Evolutionary conservation across 2,329 filamentous ascomycete species (phyloP).

Genomic region (Colletotrichum theobromicola): DNA sequence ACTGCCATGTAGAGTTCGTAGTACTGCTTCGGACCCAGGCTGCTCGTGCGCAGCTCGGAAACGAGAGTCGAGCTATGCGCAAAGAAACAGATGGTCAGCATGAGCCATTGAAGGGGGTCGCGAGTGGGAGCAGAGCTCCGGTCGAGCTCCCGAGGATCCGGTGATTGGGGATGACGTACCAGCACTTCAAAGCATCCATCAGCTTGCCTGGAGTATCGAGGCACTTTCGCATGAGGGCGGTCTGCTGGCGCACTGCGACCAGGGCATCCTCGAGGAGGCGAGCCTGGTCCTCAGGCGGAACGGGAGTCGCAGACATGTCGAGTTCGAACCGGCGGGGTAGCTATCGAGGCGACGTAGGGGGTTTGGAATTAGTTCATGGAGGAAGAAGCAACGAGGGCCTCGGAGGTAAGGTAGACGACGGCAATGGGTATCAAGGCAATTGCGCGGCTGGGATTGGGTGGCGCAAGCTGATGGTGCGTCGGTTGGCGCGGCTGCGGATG

Average conservation of each 20-base stretch:
- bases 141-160: slow-evolving; percentile 18
- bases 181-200: slow-evolving; percentile 99
- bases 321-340: slow-evolving; percentile 22
- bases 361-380: slow-evolving; percentile 11
- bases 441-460: background rate
- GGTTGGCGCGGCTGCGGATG: background rate
- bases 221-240: slow-evolving; percentile 95
- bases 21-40: slow-evolving; percentile 98
- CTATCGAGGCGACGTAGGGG: slow-evolving; percentile 19
- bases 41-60: slow-evolving; percentile 97
- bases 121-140: slow-evolving; percentile 13
- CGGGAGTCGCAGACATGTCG: slow-evolving; percentile 55
- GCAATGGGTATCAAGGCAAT: background rate
- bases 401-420: background rate
- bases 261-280: slow-evolving; percentile 97
- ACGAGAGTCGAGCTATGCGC: slow-evolving; percentile 86
- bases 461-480: background rate
- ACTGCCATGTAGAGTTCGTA: slow-evolving; percentile 99
- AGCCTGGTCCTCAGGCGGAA: slow-evolving; percentile 79
- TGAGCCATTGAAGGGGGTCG: slow-evolving; percentile 21
- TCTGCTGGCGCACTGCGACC: slow-evolving; percentile 95
- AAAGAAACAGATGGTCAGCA: background rate
- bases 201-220: slow-evolving; percentile 97
- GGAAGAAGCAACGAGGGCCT: background rate
- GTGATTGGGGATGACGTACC: slow-evolving; percentile 63